Base-by-base conservation (phyloP, 495 filamentous ascomycete species). In the Podospora pseudoanserina region DNA sequence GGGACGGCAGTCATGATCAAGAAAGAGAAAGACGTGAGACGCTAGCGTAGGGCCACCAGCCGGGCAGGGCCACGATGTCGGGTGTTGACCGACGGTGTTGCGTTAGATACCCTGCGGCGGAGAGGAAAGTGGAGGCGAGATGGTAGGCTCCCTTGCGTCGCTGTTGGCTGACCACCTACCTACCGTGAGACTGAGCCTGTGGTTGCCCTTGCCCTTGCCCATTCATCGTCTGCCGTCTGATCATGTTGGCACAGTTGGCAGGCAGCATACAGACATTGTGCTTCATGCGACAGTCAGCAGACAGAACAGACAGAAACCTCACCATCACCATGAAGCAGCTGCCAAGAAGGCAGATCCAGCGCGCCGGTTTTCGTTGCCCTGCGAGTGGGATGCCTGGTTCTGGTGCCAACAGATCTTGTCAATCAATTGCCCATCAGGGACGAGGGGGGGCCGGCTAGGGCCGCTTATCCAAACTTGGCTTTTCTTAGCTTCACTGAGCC, bases 381-480 rank as follows among this genome's bases (percentile, higher is more conserved):
- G 20, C 56, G 56, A 59, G 56, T 59, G 56, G 56, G 56, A 23
- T 59, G 56, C n/a, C n/a, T 59, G 56, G 6, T 59, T 59, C 26
- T 0, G 26, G 56, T 6, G 19, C 19, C 56, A 27, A 49, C 39
- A 13, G 39, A 49, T 49, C 39, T 49, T 49, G 39, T 49, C 39
- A 49, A 49, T 49, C 39, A 18, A 49, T 49, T 49, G 39, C 39
- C 39, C 39, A 49, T 49, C 39, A 16, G 39, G 39, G 39, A 49
- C 39, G 39, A 49, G 9, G 39, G 39, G 39, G 39, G 39, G 39
- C 39, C 39, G 39, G 39, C 13, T 49, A 49, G 39, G 39, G 39
- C 39, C 39, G 39, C 55, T 58, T 20, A 0, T 15, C 55, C 18
- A 6, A 58, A 58, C 55, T 58, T 58, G 55, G 55, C 55, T 58